Evolutionary conservation across 2,329 filamentous ascomycete genomes (phyloP).

Genomic region (Xylariaceae sp.): DNA sequence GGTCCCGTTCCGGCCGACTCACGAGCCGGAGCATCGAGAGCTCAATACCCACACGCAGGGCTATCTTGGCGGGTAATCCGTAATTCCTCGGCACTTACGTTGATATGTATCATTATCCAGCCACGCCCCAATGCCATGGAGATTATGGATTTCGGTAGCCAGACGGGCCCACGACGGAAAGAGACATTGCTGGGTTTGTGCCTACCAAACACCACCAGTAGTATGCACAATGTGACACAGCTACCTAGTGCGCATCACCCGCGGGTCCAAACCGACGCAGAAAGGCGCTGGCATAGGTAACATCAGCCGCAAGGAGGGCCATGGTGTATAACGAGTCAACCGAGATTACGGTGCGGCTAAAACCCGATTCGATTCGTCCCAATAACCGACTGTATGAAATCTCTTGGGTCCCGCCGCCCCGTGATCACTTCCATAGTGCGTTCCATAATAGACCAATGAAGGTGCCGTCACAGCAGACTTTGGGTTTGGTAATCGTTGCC

Average conservation of each 20-base stretch:
- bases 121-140: not conserved
- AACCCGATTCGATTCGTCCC: conserved; percentile 12
- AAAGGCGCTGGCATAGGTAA: not conserved
- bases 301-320: conserved; percentile 7
- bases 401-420: not conserved
- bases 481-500: too few species aligned
- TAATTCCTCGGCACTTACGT: not conserved
- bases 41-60: not conserved
- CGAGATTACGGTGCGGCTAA: conserved; percentile 14
- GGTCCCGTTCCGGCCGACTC: not conserved
- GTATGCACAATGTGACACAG: conserved; percentile 4
- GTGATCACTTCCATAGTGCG: not conserved
- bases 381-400: conserved; percentile 10
- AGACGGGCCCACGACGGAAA: not conserved
- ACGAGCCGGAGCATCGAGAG: not conserved
- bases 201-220: not conserved
- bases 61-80: not conserved
- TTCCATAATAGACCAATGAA: not conserved
- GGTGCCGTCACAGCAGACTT: not conserved
- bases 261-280: not conserved
- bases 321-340: conserved; percentile 12
- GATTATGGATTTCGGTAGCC: not conserved
- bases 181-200: conserved; percentile 1
- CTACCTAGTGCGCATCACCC: not conserved
- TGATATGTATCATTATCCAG: not conserved